phyloP scores from a whole-genome alignment of 768 basidiomycete species.

The Xerocomellus chrysenteron region DNA sequence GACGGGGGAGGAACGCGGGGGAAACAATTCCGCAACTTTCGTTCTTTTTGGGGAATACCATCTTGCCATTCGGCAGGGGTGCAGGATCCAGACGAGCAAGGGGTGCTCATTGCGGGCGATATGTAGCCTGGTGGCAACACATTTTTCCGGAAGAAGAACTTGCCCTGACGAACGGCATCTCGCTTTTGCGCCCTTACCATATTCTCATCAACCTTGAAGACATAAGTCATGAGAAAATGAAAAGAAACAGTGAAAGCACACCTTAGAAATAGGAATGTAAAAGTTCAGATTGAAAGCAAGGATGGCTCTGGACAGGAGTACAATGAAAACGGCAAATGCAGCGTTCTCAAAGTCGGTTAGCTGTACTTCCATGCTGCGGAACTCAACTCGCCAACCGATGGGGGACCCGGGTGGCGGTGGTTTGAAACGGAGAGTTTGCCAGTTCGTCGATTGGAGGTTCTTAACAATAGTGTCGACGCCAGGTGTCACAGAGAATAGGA shows the following conservation, averaged over 20 bases:
- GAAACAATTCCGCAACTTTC: conserved; percentile 72
- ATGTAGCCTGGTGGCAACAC: conserved; percentile 60
- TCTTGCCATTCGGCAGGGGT: conserved; percentile 36
- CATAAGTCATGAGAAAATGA: neutral
- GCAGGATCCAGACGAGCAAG: conserved; percentile 44
- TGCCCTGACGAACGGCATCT: conserved; percentile 69
- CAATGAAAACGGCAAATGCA: conserved; percentile 92
- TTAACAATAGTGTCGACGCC: conserved; percentile 30
- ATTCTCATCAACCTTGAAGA: conserved; percentile 87
- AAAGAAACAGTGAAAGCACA: conserved; percentile 22
- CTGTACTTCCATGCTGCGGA: conserved; percentile 98
- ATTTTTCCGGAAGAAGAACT: conserved; percentile 89
- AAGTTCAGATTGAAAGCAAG: conserved; percentile 89
- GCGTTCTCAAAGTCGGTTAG: conserved; percentile 99
- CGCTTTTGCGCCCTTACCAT: conserved; percentile 88
- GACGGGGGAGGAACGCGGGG: conserved; percentile 48
- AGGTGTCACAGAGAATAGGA: neutral
- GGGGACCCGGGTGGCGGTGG: conserved; percentile 90
- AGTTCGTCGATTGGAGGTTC: conserved; percentile 99
- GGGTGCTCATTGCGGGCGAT: conserved; percentile 38
- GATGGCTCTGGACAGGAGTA: conserved; percentile 91
- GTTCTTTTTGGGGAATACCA: conserved; percentile 50
- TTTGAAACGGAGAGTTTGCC: conserved; percentile 99
- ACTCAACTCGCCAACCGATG: conserved; percentile 98
- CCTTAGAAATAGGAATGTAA: conserved; percentile 97